Evolutionary conservation across 2,329 filamentous ascomycete genomes (phyloP), one percentile per base, ranked within the genome.

Genomic region (Scedosporium dehoogii): DNA sequence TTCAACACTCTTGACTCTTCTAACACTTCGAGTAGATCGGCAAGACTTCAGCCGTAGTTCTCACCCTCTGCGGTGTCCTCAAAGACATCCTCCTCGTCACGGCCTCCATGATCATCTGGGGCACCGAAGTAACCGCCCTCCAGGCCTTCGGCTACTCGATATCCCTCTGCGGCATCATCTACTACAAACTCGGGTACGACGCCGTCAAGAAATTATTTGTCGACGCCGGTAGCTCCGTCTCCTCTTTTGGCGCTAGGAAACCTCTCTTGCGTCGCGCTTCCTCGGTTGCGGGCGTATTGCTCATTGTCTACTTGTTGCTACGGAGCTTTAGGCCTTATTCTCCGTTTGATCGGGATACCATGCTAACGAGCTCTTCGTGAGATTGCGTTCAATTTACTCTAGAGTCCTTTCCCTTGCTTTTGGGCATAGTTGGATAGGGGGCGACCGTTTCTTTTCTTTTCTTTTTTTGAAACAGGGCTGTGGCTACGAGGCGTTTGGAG

Each of bases 111-210:
- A 74, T 90, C 67, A 90, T 93, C 74, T 93, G 90, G 87, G 84
- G 85, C 68, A 90, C 90, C 66, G 84, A 87, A 60, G 87, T 93
- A 66, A 85, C 88, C 16, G 78, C 78, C 62, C 83, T 93, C 63
- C 90, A 94, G 79, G 87, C 89, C 73, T 92, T 93, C 72, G 90
- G 90, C 68, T 94, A 93, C 82, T 83, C 81, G 74, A 90, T 93
- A 71, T 89, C 90, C 59, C 84, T 93, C 33, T 81, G 79, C 65
- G 90, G 90, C 70, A 89, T 94, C 77, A 76, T 91, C 67, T 90
- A 88, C 81, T 91, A 90, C 81, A 90, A 90, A 80, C 83, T 90
- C 61, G 87, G 88, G 63, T 81, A 81, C 63, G 89, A 93, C 61
- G 87, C 89, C 73, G 76, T 94, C 70, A 90, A 87, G 79, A 86